Percentiles rank a stretch among this genome's conserved stretches.
These are phyloP conservation scores for Elaeis oleifera DNA, from an alignment of 202 grass and related monocot genomes.

Conservation along the genomic window DNA sequence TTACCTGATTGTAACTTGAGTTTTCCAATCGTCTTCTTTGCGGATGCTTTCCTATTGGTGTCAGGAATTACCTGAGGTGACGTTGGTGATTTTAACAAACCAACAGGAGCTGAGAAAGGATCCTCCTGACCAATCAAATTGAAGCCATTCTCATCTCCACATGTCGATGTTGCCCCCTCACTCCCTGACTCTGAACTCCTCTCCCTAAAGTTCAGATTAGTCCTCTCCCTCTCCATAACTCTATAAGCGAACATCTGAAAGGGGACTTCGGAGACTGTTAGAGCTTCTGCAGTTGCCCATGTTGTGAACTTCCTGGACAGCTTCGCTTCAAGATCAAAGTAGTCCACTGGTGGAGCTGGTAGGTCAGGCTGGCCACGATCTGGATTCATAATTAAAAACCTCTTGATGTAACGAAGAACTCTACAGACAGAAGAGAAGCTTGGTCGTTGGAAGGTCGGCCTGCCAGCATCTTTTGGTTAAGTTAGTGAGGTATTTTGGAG, in stretches of 20 bases:
- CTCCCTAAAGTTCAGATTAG: slow-evolving; percentile 13
- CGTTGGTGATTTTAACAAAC: neutral
- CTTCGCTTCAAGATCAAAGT: slow-evolving; percentile 14
- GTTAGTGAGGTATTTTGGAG: slow-evolving; percentile 20
- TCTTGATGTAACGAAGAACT: slow-evolving; percentile 19
- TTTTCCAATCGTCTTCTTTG: slow-evolving; percentile 4
- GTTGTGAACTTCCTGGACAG: slow-evolving; percentile 5
- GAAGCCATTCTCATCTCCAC: slow-evolving; percentile 25
- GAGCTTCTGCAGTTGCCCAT: neutral
- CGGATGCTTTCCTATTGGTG: neutral
- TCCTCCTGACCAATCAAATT: slow-evolving; percentile 6
- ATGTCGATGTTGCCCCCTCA: slow-evolving; percentile 10
- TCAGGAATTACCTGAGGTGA: neutral
- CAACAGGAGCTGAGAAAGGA: neutral
- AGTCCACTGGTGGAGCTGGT: slow-evolving; percentile 1
- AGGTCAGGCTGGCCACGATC: slow-evolving; percentile 3
- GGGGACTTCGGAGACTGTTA: slow-evolving; percentile 5
- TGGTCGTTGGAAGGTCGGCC: slow-evolving; percentile 13
- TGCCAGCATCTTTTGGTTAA: slow-evolving; percentile 21
- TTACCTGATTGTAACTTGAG: neutral
- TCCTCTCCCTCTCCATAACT: slow-evolving; percentile 12
- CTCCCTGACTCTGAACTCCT: slow-evolving; percentile 21
- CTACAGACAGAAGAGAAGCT: slow-evolving; percentile 20
- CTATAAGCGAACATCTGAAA: slow-evolving; percentile 22
- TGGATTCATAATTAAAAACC: slow-evolving; percentile 13